Evolutionary conservation across 805 yeast species (phyloP), one percentile per base, ranked within the genome.

Genomic region (Metschnikowia cerradonensis): DNA sequence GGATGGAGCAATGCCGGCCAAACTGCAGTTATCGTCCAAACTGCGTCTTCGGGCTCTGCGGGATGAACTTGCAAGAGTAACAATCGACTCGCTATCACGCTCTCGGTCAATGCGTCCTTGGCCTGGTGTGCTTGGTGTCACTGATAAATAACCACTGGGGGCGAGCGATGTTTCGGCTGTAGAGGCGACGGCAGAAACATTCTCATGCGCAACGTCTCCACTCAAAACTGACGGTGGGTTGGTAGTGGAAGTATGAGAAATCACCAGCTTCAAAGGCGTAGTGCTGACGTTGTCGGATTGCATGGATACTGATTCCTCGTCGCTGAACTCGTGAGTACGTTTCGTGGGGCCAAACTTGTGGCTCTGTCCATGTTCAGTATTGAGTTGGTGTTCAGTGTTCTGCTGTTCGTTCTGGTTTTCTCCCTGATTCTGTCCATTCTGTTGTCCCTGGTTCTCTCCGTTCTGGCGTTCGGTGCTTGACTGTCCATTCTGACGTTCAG

Each of bases 1-100:
- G n/a, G 88, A 86, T 0, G 90, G 90, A 0, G 90, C 82, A 15
- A 85, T 84, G 0, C 89, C 89, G 26, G 82, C 72, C 0, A 86
- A 81, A 46, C 86, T 80, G 19, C 88, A 80, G 56, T 82, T 84
- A 3, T 86, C 78, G 26, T 80, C 78, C 32, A 72, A 63, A 52
- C 76, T 71, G 49, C 77, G 61, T 53, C 78, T 62, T 46, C 77
- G 60, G 11, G 62, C 52, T 45, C 76, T 58, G 47, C 78, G 57
- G 23, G 75, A 64, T 4, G 73, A 67, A 47, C 72, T 66, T 6
- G 78, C 78, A 52, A 73, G 61, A 3, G 78, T 74, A 17, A 74
- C 68, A 11, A 74, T 74, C 15, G 70, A 63, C 62, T 73, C 77
- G 53, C 72, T 70, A 54, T 73, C 78, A 37, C 75, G 56, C n/a